Conservation (phyloP, 1,139 yeast species). For the Nematodospora anomalae region DNA sequence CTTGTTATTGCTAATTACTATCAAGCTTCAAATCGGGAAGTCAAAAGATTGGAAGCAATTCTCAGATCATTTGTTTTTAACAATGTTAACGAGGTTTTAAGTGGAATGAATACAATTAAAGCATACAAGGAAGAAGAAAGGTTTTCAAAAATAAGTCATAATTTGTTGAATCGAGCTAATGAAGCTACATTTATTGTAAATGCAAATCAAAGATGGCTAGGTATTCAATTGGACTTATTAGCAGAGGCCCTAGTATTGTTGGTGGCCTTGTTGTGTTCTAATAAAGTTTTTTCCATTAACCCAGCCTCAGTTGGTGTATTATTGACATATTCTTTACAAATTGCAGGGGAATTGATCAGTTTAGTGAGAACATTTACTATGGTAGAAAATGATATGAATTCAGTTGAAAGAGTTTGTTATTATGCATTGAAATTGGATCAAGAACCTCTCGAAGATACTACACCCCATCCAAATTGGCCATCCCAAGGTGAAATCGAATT, state of each 20-base stretch:
- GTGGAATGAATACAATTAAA: slow-evolving; percentile 70
- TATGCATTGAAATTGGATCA: slow-evolving; percentile 55
- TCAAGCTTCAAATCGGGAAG: slow-evolving; percentile 40
- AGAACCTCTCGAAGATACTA: slow-evolving; percentile 49
- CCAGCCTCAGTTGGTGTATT: slow-evolving; percentile 74
- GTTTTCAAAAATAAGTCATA: slow-evolving; percentile 52
- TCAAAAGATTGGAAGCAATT: slow-evolving; percentile 44
- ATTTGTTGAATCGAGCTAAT: slow-evolving; percentile 60
- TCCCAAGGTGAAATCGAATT: slow-evolving; percentile 52
- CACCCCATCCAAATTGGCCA: slow-evolving; percentile 54
- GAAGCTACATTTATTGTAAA: slow-evolving; percentile 68
- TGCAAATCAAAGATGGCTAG: slow-evolving; percentile 80
- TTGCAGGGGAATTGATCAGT: slow-evolving; percentile 49
- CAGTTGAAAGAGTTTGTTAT: slow-evolving; percentile 76
- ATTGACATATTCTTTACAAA: slow-evolving; percentile 55
- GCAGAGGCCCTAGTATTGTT: slow-evolving; percentile 49
- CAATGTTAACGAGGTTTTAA: slow-evolving; percentile 72
- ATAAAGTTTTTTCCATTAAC: slow-evolving; percentile 58
- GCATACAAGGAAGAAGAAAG: slow-evolving; percentile 53
- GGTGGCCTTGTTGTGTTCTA: slow-evolving; percentile 60
- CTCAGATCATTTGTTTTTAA: slow-evolving; percentile 45
- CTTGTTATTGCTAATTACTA: slow-evolving; percentile 58
- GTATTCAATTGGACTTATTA: slow-evolving; percentile 57
- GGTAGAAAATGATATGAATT: slow-evolving; percentile 79
- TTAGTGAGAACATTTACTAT: slow-evolving; percentile 59